Conservation (phyloP, 129 eudicot species). For the Calendula officinalis region DNA sequence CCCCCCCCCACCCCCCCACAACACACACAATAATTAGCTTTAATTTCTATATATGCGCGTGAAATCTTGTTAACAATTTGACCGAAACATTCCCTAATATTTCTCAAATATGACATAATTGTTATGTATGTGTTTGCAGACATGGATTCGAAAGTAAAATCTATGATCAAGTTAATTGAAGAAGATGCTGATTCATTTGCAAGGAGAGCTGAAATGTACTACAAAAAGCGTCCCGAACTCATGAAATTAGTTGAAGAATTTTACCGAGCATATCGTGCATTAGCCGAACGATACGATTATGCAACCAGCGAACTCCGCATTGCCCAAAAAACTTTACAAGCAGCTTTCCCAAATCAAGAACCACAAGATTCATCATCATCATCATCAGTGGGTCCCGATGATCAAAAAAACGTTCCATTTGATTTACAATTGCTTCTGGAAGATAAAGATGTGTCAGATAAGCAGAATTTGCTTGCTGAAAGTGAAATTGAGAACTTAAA, state of each 20-base stretch:
- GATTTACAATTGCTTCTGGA: conserved; percentile 22
- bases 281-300: conserved; percentile 90
- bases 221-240: conserved; percentile 93
- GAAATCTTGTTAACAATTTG: not conserved
- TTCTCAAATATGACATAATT: not conserved
- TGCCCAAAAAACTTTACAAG: conserved; percentile 83
- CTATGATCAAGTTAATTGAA: conserved; percentile 92
- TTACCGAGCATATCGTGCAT: conserved; percentile 95
- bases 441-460: conserved; percentile 40
- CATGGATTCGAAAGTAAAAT: conserved; percentile 86
- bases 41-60: too few species aligned
- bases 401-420: conserved; percentile 17
- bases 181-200: conserved; percentile 99
- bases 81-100: not conserved
- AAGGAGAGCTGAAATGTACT: conserved; percentile 98
- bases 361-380: conserved; percentile 63
- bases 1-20: too few species aligned
- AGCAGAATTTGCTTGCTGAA: conserved; percentile 46
- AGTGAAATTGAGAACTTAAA: conserved; percentile 50
- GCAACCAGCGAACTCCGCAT: conserved; percentile 93
- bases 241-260: conserved; percentile 95
- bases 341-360: conserved; percentile 84
- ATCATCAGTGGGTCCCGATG: conserved; percentile 38
- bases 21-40: too few species aligned
- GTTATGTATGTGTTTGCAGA: conserved; percentile 37